phyloP scores from a whole-genome alignment of 352 stramenopile species.

The Phytophthora parvispora region DNA sequence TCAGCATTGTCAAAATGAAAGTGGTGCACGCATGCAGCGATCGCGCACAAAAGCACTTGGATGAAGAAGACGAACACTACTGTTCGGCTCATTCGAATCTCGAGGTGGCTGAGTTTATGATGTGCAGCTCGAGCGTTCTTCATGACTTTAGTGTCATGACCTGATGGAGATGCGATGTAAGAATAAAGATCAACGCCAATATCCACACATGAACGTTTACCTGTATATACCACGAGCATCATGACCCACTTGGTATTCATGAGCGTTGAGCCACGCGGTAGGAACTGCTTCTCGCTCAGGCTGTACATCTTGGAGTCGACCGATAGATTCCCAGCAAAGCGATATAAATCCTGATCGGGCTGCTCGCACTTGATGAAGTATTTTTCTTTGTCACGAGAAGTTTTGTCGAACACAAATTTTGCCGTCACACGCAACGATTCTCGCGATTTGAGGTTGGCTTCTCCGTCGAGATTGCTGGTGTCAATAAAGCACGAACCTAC shows the following conservation, averaged over 20 bases:
- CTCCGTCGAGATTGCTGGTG: conserved; percentile 85
- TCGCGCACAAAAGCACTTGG: conserved; percentile 72
- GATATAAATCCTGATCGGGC: conserved; percentile 82
- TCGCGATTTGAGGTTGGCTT: conserved; percentile 83
- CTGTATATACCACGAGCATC: conserved; percentile 83
- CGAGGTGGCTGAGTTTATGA: conserved; percentile 89
- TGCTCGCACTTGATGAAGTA: conserved; percentile 86
- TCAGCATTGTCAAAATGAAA: conserved; percentile 13
- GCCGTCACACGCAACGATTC: conserved; percentile 53
- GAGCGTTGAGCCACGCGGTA: conserved; percentile 76
- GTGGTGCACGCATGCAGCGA: conserved; percentile 56
- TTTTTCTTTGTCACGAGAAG: conserved; percentile 39
- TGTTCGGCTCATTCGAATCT: conserved; percentile 78
- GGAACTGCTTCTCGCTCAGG: conserved; percentile 82
- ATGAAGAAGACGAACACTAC: conserved; percentile 86
- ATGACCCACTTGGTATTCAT: conserved; percentile 87
- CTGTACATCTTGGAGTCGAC: conserved; percentile 68
- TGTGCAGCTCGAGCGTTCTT: conserved; percentile 86
- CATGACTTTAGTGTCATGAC: conserved; percentile 93
- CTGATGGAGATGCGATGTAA: too few relatives aligned
- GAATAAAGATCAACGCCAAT: not conserved
- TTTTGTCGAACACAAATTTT: conserved; percentile 47
- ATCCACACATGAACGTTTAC: conserved; percentile 5
- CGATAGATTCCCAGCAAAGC: conserved; percentile 78
- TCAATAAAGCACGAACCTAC: conserved; percentile 84